These are phyloP conservation scores for Friedmanniomyces simplex DNA, from an alignment of 495 filamentous ascomycete species.

Conservation along the genomic window DNA sequence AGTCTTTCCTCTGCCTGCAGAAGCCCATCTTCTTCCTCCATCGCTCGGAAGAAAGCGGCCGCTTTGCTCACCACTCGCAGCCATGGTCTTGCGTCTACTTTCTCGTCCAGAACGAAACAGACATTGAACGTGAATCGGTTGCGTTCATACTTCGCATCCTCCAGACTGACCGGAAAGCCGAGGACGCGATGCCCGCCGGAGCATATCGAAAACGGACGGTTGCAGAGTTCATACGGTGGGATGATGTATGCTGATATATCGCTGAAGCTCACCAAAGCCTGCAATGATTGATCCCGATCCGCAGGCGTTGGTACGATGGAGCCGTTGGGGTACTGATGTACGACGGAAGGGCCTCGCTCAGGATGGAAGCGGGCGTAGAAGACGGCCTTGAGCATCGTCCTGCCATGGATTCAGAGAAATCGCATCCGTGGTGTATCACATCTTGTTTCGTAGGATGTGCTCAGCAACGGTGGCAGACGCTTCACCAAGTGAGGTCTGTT, in stretches of 20 bases:
- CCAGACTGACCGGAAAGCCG: conserved; percentile 81
- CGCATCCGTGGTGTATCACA: too few species aligned
- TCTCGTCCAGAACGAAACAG: conserved; percentile 68
- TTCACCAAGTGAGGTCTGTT: too few species aligned
- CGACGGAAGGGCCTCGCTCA: conserved; percentile 70
- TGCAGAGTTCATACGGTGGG: conserved; percentile 82
- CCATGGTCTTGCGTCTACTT: conserved; percentile 55
- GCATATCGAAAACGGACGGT: conserved; percentile 71
- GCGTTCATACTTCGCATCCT: conserved; percentile 48
- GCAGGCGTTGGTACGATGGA: conserved; percentile 53
- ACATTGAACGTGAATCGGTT: conserved; percentile 99
- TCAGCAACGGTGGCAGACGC: too few species aligned
- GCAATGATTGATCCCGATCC: background rate
- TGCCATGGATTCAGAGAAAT: background rate
- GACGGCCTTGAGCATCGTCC: conserved; percentile 75
- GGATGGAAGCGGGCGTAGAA: conserved; percentile 93
- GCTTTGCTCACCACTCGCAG: conserved; percentile 65
- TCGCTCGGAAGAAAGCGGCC: conserved; percentile 68
- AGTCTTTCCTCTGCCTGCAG: conserved; percentile 45
- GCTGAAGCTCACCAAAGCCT: conserved; percentile 65
- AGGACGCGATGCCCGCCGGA: conserved; percentile 70
- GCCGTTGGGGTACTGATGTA: conserved; percentile 62
- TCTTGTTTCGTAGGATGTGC: too few species aligned
- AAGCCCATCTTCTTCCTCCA: conserved; percentile 80
- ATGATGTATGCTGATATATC: conserved; percentile 83